phyloP scores from a whole-genome alignment of 2,329 filamentous ascomycete species.

The Epicoccum sorghinum region DNA sequence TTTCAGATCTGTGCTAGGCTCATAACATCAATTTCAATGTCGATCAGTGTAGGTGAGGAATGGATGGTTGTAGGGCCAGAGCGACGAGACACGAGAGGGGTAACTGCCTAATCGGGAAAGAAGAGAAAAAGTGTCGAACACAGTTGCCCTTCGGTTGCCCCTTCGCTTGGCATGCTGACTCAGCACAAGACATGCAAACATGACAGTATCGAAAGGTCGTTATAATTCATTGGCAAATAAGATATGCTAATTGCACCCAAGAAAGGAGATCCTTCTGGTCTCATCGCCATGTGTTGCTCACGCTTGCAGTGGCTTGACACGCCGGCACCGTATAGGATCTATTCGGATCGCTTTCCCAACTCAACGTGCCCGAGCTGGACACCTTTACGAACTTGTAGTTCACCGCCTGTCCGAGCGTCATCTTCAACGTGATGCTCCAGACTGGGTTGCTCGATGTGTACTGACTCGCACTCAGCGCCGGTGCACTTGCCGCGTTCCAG shows the following conservation, averaged over 20 bases:
- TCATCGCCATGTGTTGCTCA: conserved; percentile 34
- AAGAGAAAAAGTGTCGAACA: conserved; percentile 1
- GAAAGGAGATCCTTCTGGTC: background rate
- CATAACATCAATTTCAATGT: background rate
- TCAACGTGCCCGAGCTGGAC: conserved; percentile 52
- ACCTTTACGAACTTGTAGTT: conserved; percentile 56
- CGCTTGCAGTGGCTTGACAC: conserved; percentile 32
- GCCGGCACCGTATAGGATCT: conserved; percentile 47
- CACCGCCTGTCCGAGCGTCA: conserved; percentile 50
- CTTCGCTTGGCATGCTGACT: background rate
- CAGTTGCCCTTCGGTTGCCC: conserved; percentile 13
- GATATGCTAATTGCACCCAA: too few relatives aligned
- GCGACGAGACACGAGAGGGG: background rate
- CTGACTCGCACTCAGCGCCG: conserved; percentile 49
- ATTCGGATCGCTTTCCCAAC: conserved; percentile 56
- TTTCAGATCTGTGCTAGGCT: too few relatives aligned
- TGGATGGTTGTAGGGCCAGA: background rate
- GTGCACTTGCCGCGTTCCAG: conserved; percentile 51
- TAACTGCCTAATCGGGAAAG: background rate
- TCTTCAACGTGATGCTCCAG: conserved; percentile 53
- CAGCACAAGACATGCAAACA: background rate
- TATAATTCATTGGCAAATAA: too few relatives aligned
- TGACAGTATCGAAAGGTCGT: too few relatives aligned
- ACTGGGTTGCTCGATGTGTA: conserved; percentile 55
- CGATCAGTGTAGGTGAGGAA: background rate